Evolutionary conservation across 768 basidiomycete genomes (phyloP), one percentile per base, ranked within the genome.

Genomic region (Strobilomyces dryophilus): DNA sequence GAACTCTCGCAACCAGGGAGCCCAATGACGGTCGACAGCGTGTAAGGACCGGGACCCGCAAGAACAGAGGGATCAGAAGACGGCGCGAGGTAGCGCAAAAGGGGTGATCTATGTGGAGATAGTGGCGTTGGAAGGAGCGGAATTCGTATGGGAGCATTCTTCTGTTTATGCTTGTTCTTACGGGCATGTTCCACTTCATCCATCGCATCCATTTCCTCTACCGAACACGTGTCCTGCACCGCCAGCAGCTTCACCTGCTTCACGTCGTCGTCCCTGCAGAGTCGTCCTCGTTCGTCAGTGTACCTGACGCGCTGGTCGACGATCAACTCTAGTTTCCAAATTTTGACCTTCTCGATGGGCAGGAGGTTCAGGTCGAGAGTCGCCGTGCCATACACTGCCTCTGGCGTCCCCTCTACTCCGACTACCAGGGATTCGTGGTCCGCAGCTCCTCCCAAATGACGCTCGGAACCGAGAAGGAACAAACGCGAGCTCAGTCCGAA

Each of bases 301-400:
- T 59, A 62, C 11, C 21, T 53, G 12, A 68, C 27, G 4, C 31
- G 49, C 45, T 68, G 91, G 76, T 98, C 95, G 37, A 99, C 75
- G 6, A 78, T 69, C 3, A 89, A 79, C 2, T 79, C 76, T 9
- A 98, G 57, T 24, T 84, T 77, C 72, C 92, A 84, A 8, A 99
- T 77, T 69, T 87, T 91, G 66, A 93, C 73, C 68, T 98, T 98
- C 35, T 84, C 77, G 49, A 95, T 68, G 2, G 97, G 97, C 76
- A 94, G 80, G 46, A 99, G 72, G 0, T 87, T 85, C 39, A 98
- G 75, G 17, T 81, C 80, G 17, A 98, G 72, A 0, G 88, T 88
- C 55, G 97, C 79, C 4, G 78, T 78, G 18, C 92, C 89, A 17
- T 59, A 52, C 4, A 41, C 42, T 15, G 46, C 54, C 20, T 57